Evolutionary conservation across 2,329 filamentous ascomycete species (phyloP).

Genomic region (Colletotrichum agaves): DNA sequence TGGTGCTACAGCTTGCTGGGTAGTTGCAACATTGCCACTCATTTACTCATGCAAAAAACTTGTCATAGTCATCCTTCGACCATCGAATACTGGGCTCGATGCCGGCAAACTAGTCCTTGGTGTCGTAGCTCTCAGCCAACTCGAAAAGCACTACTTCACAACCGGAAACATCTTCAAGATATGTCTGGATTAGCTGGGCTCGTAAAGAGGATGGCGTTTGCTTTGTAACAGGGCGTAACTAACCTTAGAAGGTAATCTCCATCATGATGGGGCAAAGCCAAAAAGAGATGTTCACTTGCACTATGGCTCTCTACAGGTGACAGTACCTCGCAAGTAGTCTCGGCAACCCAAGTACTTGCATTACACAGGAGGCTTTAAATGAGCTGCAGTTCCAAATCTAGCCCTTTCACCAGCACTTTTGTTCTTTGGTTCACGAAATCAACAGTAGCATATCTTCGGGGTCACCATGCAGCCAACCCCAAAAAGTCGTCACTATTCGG

Average conservation of each 20-base stretch:
- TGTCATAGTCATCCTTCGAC: slow-evolving; percentile 66
- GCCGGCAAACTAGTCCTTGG: slow-evolving; percentile 71
- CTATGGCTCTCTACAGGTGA: neutral
- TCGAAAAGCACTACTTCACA: slow-evolving; percentile 59
- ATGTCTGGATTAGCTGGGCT: neutral
- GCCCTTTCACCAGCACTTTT: neutral
- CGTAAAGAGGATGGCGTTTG: neutral
- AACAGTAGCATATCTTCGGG: neutral
- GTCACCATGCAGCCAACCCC: neutral
- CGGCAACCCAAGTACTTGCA: too few relatives aligned
- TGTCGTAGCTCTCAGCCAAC: slow-evolving; percentile 73
- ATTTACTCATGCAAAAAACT: slow-evolving; percentile 52
- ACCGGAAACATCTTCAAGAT: neutral
- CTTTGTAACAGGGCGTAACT: neutral
- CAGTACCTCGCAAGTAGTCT: neutral
- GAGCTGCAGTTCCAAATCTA: neutral
- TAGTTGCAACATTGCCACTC: neutral
- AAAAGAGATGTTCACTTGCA: neutral
- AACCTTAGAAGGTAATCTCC: neutral
- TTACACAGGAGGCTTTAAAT: neutral
- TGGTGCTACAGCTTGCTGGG: neutral
- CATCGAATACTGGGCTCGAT: slow-evolving; percentile 65
- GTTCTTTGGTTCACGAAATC: neutral
- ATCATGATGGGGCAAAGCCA: neutral
- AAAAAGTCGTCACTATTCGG: neutral